Conservation (phyloP, 108 stramenopile species). For the Stephanodiscus minutulus region DNA sequence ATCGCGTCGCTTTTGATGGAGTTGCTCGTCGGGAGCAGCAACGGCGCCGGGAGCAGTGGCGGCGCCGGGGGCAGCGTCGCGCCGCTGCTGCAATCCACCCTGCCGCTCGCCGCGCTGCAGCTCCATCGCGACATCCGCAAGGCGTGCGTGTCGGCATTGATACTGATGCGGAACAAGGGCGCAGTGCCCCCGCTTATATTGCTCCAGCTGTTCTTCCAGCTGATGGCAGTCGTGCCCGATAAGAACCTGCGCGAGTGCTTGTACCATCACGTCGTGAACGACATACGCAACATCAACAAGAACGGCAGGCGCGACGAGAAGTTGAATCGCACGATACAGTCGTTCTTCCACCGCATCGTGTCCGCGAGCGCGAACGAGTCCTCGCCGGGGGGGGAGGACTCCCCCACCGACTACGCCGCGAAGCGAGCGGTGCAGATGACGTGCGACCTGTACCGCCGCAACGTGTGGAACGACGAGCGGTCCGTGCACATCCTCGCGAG, state of each 20-base stretch:
- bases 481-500: constrained; percentile 94
- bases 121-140: constrained; percentile 89
- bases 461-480: constrained; percentile 96
- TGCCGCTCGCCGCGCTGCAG: constrained; percentile 64
- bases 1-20: constrained; percentile 79
- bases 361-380: constrained; percentile 39
- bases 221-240: constrained; percentile 89
- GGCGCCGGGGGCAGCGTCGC: constrained; percentile 12
- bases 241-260: constrained; percentile 85
- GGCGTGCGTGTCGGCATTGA: constrained; percentile 85
- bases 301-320: constrained; percentile 79
- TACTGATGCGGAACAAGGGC: constrained; percentile 92
- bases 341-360: constrained; percentile 82
- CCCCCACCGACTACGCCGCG: constrained; percentile 73
- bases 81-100: constrained; percentile 35
- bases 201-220: constrained; percentile 90
- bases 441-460: constrained; percentile 90
- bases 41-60: constrained; percentile 3
- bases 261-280: constrained; percentile 90
- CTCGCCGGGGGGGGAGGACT: constrained; percentile 41
- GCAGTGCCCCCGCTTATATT: constrained; percentile 78
- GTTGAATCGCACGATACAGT: constrained; percentile 82
- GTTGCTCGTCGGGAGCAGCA: constrained; percentile 69
- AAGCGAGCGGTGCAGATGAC: constrained; percentile 91
- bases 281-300: constrained; percentile 90